Conservation (phyloP, 495 filamentous ascomycete genomes). For the Pseudevernia furfuracea region DNA sequence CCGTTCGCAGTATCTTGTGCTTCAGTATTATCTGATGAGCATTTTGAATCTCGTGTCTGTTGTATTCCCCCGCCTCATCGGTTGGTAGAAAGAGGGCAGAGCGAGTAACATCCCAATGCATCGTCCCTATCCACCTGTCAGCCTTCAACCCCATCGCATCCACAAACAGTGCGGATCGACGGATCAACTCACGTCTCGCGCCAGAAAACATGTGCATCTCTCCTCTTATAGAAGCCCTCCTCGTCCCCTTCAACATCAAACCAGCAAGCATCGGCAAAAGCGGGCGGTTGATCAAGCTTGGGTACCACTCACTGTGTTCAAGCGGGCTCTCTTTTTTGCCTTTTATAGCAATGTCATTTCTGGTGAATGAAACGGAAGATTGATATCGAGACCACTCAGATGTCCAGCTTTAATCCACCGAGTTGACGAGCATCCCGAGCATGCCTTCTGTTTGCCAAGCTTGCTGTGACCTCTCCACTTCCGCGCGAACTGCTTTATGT, state of each 20-base stretch:
- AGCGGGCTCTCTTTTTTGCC: background rate
- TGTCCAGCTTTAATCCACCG: constrained; percentile 6
- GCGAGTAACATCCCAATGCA: constrained; percentile 47
- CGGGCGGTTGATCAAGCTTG: background rate
- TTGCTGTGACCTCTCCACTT: constrained; percentile 74
- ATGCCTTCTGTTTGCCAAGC: constrained; percentile 74
- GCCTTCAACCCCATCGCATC: background rate
- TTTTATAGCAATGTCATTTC: constrained; percentile 38
- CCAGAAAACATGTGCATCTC: background rate
- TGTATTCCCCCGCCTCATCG: constrained; percentile 42
- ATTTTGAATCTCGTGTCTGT: constrained; percentile 41
- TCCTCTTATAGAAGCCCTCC: background rate
- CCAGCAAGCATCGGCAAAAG: background rate
- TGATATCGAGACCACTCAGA: constrained; percentile 28
- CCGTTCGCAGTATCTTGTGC: no score
- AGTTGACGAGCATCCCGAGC: constrained; percentile 58
- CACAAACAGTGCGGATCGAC: background rate
- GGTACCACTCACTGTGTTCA: background rate
- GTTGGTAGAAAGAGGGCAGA: constrained; percentile 44
- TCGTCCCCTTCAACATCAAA: constrained; percentile 2
- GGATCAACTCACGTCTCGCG: background rate
- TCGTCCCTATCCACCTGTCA: constrained; percentile 32
- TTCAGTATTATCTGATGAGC: no score
- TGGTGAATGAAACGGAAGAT: constrained; percentile 48
- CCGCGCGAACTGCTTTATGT: constrained; percentile 58